Evolutionary conservation across 768 basidiomycete genomes (phyloP).

Genomic region (Psilocybe cubensis): DNA sequence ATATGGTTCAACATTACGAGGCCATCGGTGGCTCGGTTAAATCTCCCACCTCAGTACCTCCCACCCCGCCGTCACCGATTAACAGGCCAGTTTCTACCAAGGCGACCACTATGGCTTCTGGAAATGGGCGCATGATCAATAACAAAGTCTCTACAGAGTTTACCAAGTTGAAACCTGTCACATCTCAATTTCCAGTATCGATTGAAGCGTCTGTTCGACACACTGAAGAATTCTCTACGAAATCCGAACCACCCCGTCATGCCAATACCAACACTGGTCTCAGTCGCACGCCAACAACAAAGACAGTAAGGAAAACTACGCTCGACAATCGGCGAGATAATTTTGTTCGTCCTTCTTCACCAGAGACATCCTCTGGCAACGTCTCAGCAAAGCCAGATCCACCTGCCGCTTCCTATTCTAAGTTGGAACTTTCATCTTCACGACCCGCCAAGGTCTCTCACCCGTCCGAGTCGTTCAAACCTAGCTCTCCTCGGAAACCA

Average conservation of each 20-base stretch:
- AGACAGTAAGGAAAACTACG: slow-evolving; percentile 9
- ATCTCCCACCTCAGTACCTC: slow-evolving; percentile 22
- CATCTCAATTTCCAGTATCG: slow-evolving; percentile 8
- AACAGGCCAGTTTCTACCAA: slow-evolving; percentile 19
- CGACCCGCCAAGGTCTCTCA: slow-evolving; percentile 17
- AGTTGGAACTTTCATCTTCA: slow-evolving; percentile 17
- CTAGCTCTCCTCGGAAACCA: slow-evolving; percentile 24
- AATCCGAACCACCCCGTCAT: slow-evolving; percentile 11
- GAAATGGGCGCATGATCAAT: slow-evolving; percentile 14
- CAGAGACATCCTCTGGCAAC: slow-evolving; percentile 25
- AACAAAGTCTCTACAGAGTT: slow-evolving; percentile 7
- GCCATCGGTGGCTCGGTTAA: slow-evolving; percentile 52
- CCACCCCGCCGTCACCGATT: slow-evolving; percentile 35
- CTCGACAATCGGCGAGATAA: slow-evolving; percentile 8
- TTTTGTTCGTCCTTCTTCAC: slow-evolving; percentile 7
- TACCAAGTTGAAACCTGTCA: neutral
- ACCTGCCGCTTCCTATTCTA: slow-evolving; percentile 16
- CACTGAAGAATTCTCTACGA: slow-evolving; percentile 6
- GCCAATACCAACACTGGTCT: slow-evolving; percentile 4
- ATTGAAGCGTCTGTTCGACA: slow-evolving; percentile 5
- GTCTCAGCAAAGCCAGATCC: slow-evolving; percentile 32
- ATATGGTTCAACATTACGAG: slow-evolving; percentile 87
- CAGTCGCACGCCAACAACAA: slow-evolving; percentile 17
- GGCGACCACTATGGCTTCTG: slow-evolving; percentile 1
- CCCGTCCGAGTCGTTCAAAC: slow-evolving; percentile 13